Evolutionary conservation across 192 early-diverging fungal species (phyloP), one percentile per base, ranked within the genome.

Genomic region (Entomortierella parvispora): DNA sequence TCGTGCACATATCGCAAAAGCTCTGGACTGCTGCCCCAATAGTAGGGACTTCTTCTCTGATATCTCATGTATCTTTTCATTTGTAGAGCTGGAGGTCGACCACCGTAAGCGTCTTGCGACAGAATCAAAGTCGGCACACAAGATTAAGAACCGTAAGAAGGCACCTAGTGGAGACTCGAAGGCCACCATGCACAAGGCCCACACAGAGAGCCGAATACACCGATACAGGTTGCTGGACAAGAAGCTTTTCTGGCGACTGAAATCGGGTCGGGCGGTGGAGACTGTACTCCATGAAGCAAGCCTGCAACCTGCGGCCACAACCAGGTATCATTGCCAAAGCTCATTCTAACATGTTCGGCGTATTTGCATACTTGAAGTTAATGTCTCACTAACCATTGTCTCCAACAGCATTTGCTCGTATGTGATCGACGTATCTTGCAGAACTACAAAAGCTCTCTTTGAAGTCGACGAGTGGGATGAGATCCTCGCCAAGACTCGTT

Each of bases 1-100:
- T 34, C 54, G 54, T 56, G 33, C 32, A 56, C 54, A 56, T 29
- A 34, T 56, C 23, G 54, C n/a, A n/a, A n/a, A n/a, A n/a, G n/a
- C n/a, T n/a, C n/a, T n/a, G 54, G 32, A 4, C 54, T 56, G 32
- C 23, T 56, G 54, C 32, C 2, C 31, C 18, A 34, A 56, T 56
- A 56, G 12, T 56, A 32, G 54, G 18, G 54, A 52, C n/a, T n/a
- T n/a, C n/a, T n/a, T n/a, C n/a, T n/a, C n/a, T n/a, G n/a, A n/a
- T n/a, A n/a, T n/a, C n/a, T 52, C 50, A 52, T 52, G 12, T 6
- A 52, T 52, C 50, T 52, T 52, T n/a, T n/a, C 50, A 23, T 52
- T 52, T 25, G 23, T 28, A n/a, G n/a, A n/a, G 4, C 23, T 52
- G 50, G 50, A 52, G 50, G 7, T 25, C 50, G 23, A 52, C 50